Percentiles rank a stretch among this genome's conserved stretches.
Evolutionary conservation across 106 monocot genomes (phyloP).

Genomic region (Xerophyta viscosa): DNA sequence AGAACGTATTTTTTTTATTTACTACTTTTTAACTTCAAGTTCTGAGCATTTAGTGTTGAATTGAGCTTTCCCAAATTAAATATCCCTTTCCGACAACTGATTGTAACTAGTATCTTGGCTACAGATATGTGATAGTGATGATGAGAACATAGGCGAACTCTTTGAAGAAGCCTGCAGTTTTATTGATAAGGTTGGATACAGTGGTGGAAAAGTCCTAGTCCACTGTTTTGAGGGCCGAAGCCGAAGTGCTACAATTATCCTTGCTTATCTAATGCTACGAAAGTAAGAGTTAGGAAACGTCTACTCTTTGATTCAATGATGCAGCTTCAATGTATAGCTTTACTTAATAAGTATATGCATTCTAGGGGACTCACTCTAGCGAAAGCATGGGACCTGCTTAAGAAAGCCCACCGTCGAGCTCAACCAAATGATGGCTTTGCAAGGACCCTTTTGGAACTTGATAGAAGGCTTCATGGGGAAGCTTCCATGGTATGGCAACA

Average conservation of each 20-base stretch:
- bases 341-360: too few species aligned
- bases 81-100: too few species aligned
- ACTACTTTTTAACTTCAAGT: too few species aligned
- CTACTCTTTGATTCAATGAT: too few species aligned
- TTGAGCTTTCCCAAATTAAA: too few species aligned
- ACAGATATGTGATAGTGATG: slow-evolving; percentile 84
- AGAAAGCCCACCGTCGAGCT: slow-evolving; percentile 64
- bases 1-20: too few species aligned
- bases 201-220: slow-evolving; percentile 65
- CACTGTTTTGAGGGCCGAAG: slow-evolving; percentile 98
- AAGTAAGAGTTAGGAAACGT: slow-evolving; percentile 35
- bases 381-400: slow-evolving; percentile 72
- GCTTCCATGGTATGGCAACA: slow-evolving; percentile 93
- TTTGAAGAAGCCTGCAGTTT: slow-evolving; percentile 70
- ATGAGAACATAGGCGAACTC: slow-evolving; percentile 62
- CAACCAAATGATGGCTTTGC: slow-evolving; percentile 93
- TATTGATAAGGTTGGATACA: slow-evolving; percentile 48
- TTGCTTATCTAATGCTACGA: slow-evolving; percentile 75
- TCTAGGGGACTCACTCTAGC: slow-evolving; percentile 53
- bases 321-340: too few species aligned
- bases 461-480: slow-evolving; percentile 50
- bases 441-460: slow-evolving; percentile 48
- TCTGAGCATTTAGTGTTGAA: too few species aligned
- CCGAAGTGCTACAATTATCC: slow-evolving; percentile 81
- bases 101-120: too few species aligned